Evolutionary conservation across 352 stramenopile species (phyloP), one percentile per base, ranked within the genome.

Genomic region (Pythium utonaiense): DNA sequence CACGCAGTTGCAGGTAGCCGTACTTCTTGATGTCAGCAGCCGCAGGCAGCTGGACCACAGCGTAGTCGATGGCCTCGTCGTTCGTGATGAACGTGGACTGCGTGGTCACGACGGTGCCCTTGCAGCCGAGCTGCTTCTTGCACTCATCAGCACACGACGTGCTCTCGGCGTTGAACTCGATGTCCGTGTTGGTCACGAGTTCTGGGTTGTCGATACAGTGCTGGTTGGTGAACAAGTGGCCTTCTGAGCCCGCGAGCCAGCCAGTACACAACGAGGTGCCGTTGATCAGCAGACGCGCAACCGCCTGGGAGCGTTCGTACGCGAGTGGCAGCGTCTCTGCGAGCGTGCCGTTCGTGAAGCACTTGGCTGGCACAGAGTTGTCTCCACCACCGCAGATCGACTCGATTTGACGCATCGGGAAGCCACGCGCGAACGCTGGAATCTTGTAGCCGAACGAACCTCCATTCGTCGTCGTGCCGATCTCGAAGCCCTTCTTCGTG

Each of bases 81-180:
- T 66, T 71, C 22, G 58, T 59, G 41, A 71, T 40, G 41, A 71
- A 71, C 28, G 42, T 56, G 6, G 64, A 30, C 31, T 49, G 41
- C 56, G 44, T 61, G 21, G 60, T 47, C 33, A 58, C 57, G 34
- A 69, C 28, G 5, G 53, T 61, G 56, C 64, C 64, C 51, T 54
- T 53, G 61, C 64, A 71, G 51, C 55, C 60, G 17, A 68, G 56
- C 38, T 47, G 28, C 56, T 49, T 60, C 10, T 34, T 45, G 30
- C 64, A 68, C 24, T 65, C 27, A 16, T 33, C 31, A 5, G 52
- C 41, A 49, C 64, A 71, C 44, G 64, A 65, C 13, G 50, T 31
- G n/a, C 44, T 57, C 51, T 69, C 58, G 47, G 64, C 60, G 31
- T 24, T 38, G 25, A 73, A 70, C 64, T 75, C 65, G 49, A 73